Evolutionary conservation across 139 green algal genomes (phyloP).

Genomic region (Eudorina sp.): DNA sequence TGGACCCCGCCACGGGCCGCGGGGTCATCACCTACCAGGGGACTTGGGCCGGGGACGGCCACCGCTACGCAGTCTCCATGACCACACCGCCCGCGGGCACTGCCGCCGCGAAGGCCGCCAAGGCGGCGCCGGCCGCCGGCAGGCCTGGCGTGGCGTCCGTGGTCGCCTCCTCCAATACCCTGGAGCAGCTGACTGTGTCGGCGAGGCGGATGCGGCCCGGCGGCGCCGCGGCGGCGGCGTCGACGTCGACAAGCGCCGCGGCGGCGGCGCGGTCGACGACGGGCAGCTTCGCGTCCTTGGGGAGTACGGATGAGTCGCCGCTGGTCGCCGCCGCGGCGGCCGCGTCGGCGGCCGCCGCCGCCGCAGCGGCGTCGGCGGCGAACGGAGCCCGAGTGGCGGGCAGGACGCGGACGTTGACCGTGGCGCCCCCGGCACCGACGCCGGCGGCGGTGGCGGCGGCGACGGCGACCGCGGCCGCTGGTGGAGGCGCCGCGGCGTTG

Average conservation of each 20-base stretch:
- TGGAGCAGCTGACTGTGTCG: conserved; percentile 17
- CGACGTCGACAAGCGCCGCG: neutral
- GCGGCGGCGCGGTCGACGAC: neutral
- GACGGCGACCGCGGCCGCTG: neutral
- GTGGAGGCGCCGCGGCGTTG: neutral
- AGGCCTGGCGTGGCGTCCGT: neutral
- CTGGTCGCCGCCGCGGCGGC: neutral
- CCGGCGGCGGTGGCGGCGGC: too few relatives aligned
- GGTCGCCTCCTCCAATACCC: neutral
- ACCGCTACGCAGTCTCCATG: conserved; percentile 41
- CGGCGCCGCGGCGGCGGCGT: too few relatives aligned
- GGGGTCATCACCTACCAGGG: conserved; percentile 34
- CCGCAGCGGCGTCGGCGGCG: neutral
- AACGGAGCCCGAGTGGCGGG: neutral
- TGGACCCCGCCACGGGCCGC: conserved; percentile 25
- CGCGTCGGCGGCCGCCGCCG: neutral
- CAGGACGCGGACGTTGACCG: neutral
- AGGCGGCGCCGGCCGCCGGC: neutral
- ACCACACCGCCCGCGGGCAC: neutral
- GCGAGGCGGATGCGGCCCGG: neutral
- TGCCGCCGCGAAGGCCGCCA: neutral
- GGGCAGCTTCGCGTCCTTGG: conserved; percentile 1
- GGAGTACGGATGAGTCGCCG: neutral
- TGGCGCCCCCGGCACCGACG: neutral
- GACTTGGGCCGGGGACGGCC: conserved; percentile 18